Percentiles rank a stretch among this genome's conserved stretches.
Conservation (phyloP, 2,329 filamentous ascomycete genomes). For the Anisogramma anomala region DNA sequence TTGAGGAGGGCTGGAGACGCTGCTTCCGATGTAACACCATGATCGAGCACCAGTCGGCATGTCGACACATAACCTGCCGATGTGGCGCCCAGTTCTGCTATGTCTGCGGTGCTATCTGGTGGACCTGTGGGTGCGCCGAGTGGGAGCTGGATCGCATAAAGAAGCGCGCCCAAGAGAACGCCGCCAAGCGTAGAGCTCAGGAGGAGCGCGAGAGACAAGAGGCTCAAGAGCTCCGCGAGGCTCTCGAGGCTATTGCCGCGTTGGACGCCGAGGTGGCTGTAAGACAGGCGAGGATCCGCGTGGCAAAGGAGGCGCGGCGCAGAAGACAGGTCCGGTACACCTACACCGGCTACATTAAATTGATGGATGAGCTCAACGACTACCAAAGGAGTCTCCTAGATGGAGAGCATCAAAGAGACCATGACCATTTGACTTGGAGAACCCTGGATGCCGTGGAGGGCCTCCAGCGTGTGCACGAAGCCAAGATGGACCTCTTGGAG, state of each 20-base stretch:
- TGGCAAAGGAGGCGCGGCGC: slow-evolving; percentile 27
- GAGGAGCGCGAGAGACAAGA: slow-evolving; percentile 23
- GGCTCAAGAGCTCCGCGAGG: slow-evolving; percentile 26
- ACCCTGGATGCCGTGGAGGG: slow-evolving; percentile 19
- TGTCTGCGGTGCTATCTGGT: slow-evolving; percentile 62
- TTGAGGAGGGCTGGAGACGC: slow-evolving; percentile 60
- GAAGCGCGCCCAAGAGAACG: slow-evolving; percentile 23
- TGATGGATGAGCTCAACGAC: slow-evolving; percentile 30
- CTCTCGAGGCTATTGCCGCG: slow-evolving; percentile 35
- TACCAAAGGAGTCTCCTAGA: slow-evolving; percentile 29
- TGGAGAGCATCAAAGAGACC: slow-evolving; percentile 28
- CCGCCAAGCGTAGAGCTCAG: slow-evolving; percentile 25
- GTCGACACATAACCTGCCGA: slow-evolving; percentile 78
- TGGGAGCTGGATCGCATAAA: slow-evolving; percentile 33
- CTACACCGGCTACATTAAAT: slow-evolving; percentile 27
- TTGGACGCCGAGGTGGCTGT: slow-evolving; percentile 35
- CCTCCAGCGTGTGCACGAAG: slow-evolving; percentile 24
- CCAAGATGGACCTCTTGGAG: slow-evolving; percentile 23
- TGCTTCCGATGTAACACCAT: slow-evolving; percentile 59
- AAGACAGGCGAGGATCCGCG: slow-evolving; percentile 28
- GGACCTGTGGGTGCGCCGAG: slow-evolving; percentile 55
- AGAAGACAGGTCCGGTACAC: slow-evolving; percentile 28
- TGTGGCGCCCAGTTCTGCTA: slow-evolving; percentile 80
- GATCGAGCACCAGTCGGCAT: slow-evolving; percentile 68
- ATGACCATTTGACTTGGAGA: slow-evolving; percentile 18